These are phyloP conservation scores for Tylopilus felleus DNA, from an alignment of 768 basidiomycete species.

Conservation along the genomic window DNA sequence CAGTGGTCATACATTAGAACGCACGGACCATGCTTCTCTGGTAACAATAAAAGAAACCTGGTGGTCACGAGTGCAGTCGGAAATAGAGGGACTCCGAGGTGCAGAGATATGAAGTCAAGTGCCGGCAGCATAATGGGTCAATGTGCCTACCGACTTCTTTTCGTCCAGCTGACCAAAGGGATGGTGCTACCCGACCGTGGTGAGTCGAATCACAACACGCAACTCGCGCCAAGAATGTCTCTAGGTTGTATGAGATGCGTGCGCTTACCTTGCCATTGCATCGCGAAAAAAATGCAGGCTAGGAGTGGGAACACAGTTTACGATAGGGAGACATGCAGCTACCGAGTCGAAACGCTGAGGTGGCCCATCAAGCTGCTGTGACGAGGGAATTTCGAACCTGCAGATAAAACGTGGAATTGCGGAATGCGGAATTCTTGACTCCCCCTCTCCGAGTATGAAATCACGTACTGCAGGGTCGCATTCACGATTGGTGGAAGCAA, in stretches of 20 bases:
- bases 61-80: slow-evolving; percentile 9
- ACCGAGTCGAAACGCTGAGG: slow-evolving; percentile 10
- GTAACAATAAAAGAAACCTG: slow-evolving; percentile 1
- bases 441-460: slow-evolving; percentile 9
- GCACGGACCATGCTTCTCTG: slow-evolving; percentile 3
- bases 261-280: slow-evolving; percentile 6
- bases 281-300: background rate
- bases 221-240: background rate
- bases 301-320: slow-evolving; percentile 15
- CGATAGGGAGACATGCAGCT: slow-evolving; percentile 14
- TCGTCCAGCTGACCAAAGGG: background rate
- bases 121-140: slow-evolving; percentile 6
- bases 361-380: background rate
- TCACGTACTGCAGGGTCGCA: slow-evolving; percentile 3
- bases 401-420: background rate
- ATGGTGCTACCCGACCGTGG: background rate
- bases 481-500: background rate
- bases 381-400: background rate
- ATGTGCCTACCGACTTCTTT: slow-evolving; percentile 5
- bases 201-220: slow-evolving; percentile 1
- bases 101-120: slow-evolving; percentile 7
- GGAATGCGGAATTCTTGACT: background rate
- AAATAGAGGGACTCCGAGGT: slow-evolving; percentile 24
- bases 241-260: slow-evolving; percentile 14
- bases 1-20: background rate